Conservation (phyloP, 805 yeast genomes). For the Millerozyma miso region DNA sequence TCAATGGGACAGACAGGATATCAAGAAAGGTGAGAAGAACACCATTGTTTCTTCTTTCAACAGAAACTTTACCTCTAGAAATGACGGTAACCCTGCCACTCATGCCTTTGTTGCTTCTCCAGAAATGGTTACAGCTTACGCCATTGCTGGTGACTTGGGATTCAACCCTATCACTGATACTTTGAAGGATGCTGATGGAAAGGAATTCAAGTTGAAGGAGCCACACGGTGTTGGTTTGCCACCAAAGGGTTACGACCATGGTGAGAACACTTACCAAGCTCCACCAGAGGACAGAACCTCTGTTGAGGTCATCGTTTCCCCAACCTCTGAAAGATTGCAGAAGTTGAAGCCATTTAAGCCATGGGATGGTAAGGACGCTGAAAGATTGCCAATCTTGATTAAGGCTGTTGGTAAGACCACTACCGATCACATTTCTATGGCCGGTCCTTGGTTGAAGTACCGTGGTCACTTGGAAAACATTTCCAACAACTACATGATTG, state of each 20-base stretch:
- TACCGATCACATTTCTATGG: constrained; percentile 99
- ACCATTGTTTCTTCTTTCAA: constrained; percentile 96
- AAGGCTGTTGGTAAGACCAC: constrained; percentile 97
- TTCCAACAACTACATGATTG: constrained; percentile 98
- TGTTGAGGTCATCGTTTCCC: constrained; percentile 73
- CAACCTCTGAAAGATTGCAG: constrained; percentile 95
- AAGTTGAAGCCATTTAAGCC: constrained; percentile 87
- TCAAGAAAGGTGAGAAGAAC: constrained; percentile 91
- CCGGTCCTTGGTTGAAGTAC: constrained; percentile 99
- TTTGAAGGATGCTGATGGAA: constrained; percentile 82
- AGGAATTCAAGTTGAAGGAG: constrained; percentile 81
- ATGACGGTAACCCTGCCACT: constrained; percentile 96
- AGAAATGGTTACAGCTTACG: constrained; percentile 92
- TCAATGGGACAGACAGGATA: constrained; percentile 95
- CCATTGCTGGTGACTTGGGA: constrained; percentile 92
- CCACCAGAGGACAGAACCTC: constrained; percentile 84
- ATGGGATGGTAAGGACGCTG: constrained; percentile 96
- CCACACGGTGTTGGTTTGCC: constrained; percentile 93
- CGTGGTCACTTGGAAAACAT: constrained; percentile 99
- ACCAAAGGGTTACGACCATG: constrained; percentile 81
- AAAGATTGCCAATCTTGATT: constrained; percentile 85
- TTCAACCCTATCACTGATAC: constrained; percentile 94
- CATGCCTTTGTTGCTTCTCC: constrained; percentile 97
- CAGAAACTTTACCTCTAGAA: constrained; percentile 97
- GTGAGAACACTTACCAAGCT: constrained; percentile 94